Percentiles rank a stretch among this genome's conserved stretches.
Conservation (phyloP, 192 early-diverging fungal genomes). For the Glomus cerebriforme region DNA sequence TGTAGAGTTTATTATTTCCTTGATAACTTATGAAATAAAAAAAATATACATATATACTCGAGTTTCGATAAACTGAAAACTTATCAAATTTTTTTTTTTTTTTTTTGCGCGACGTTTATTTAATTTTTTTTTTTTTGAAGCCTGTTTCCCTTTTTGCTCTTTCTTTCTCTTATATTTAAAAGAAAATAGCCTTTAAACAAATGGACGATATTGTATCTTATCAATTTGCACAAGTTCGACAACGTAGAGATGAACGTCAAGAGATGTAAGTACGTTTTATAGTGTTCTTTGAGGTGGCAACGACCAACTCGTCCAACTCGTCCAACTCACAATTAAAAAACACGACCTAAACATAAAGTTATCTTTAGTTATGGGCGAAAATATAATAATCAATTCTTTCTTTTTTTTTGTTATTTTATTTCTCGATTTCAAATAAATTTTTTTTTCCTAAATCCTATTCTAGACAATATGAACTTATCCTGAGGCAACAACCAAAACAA, state of each 20-base stretch:
- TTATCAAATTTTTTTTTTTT: not conserved
- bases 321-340: too few relatives aligned
- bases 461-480: conserved; percentile 60
- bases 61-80: too few relatives aligned
- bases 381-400: not conserved
- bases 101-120: not conserved
- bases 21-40: too few relatives aligned
- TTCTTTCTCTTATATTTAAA: not conserved
- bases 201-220: conserved; percentile 50
- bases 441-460: not conserved
- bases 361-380: not conserved
- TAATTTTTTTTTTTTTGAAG: not conserved
- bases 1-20: too few relatives aligned
- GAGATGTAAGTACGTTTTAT: conserved; percentile 41
- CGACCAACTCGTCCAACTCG: too few relatives aligned
- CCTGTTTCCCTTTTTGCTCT: not conserved
- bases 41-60: too few relatives aligned
- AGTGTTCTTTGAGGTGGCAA: not conserved
- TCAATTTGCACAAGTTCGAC: conserved; percentile 48
- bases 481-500: conserved; percentile 88
- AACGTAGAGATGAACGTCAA: conserved; percentile 45
- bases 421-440: not conserved
- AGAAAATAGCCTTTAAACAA: not conserved
- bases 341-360: too few relatives aligned
- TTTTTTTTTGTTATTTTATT: conserved; percentile 14